phyloP scores from a whole-genome alignment of 768 basidiomycete genomes.

The Suillus clintonianus region DNA sequence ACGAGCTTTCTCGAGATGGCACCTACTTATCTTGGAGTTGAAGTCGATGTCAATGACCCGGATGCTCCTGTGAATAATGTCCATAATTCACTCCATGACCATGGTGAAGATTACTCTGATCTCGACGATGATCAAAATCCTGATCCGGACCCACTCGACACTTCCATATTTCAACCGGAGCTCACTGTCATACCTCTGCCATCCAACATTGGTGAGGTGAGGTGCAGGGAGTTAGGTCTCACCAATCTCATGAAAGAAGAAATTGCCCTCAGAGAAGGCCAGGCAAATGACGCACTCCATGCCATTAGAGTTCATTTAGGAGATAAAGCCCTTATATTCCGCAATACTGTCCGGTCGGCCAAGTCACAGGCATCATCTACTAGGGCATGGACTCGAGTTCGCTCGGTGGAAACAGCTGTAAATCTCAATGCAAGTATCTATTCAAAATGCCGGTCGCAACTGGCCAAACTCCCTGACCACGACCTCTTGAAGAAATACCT shows the following conservation, averaged over 20 bases:
- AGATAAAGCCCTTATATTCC: conserved; percentile 12
- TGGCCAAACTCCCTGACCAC: not conserved
- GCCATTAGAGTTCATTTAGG: conserved; percentile 4
- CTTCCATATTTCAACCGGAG: not conserved
- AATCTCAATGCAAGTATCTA: conserved; percentile 8
- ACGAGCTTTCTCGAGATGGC: not conserved
- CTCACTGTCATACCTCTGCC: not conserved
- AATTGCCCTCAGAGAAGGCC: conserved; percentile 4
- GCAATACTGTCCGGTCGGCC: not conserved
- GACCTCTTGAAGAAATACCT: not conserved
- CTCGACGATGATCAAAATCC: not conserved
- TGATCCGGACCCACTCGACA: not conserved
- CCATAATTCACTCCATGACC: not conserved
- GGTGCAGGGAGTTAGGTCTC: not conserved
- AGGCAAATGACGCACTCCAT: conserved; percentile 20
- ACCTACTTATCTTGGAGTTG: not conserved
- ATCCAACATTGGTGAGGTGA: not conserved
- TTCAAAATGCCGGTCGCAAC: not conserved
- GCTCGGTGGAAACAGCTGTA: not conserved
- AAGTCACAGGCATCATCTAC: not conserved
- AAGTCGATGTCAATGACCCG: not conserved
- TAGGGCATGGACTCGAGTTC: conserved; percentile 1
- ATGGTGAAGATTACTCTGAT: not conserved
- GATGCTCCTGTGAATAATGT: not conserved
- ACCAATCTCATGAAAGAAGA: conserved; percentile 6